A percentile compares a stretch with the other conserved stretches of the same genome.
phyloP scores from a whole-genome alignment of 257 asterid genomes.

The Paraleonurus japonicus region DNA sequence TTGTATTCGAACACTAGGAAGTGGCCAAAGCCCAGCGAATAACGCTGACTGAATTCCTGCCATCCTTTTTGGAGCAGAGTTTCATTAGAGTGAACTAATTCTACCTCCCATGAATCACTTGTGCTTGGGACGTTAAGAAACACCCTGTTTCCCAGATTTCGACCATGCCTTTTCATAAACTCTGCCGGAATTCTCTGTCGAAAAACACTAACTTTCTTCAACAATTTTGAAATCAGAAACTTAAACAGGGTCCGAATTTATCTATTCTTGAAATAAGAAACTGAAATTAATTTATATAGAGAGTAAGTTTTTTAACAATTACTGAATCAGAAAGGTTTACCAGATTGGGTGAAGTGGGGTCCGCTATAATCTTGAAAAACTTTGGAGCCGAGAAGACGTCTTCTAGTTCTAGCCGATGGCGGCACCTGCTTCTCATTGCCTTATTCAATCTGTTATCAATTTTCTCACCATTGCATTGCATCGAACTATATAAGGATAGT shows the following conservation, averaged over 20 bases:
- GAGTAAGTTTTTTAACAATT: too few species aligned
- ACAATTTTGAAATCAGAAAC: not conserved
- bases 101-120: constrained; percentile 22
- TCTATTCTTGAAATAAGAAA: not conserved
- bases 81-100: constrained; percentile 26
- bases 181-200: constrained; percentile 42
- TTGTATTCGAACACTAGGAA: constrained; percentile 40
- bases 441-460: too few species aligned
- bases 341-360: constrained; percentile 20
- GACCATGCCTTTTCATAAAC: constrained; percentile 30
- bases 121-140: constrained; percentile 38
- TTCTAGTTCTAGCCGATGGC: too few species aligned
- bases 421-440: too few species aligned
- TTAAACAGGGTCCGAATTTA: not conserved
- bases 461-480: too few species aligned
- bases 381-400: not conserved
- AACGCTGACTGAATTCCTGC: constrained; percentile 34
- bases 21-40: constrained; percentile 24
- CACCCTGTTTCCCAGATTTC: constrained; percentile 21
- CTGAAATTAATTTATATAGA: too few species aligned
- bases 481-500: too few species aligned
- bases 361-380: constrained; percentile 24
- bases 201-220: not conserved
- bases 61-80: constrained; percentile 40
- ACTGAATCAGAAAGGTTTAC: too few species aligned